A percentile compares a stretch with the other conserved stretches of the same genome.
These are phyloP conservation scores for Tulasnella sp. DNA, from an alignment of 768 basidiomycete genomes.

Conservation along the genomic window DNA sequence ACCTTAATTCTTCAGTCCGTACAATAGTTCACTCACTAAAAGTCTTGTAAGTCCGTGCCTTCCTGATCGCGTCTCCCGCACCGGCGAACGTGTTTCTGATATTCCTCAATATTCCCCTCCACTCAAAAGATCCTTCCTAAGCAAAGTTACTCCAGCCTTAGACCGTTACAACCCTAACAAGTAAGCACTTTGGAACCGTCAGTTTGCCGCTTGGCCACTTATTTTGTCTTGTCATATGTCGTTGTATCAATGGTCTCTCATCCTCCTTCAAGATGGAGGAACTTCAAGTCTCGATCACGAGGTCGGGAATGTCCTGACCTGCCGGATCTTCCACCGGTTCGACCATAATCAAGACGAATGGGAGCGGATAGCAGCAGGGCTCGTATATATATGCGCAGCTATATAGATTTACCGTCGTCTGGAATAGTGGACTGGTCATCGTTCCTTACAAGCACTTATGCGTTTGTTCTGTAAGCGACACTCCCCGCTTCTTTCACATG, in stretches of 20 bases:
- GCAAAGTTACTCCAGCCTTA: conserved; percentile 3
- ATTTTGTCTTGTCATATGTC: not conserved
- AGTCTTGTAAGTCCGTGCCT: too few relatives aligned
- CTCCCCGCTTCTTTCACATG: too few relatives aligned
- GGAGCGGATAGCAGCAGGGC: conserved; percentile 9
- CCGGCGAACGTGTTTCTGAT: too few relatives aligned
- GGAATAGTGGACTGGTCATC: not conserved
- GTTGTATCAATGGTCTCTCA: conserved; percentile 76
- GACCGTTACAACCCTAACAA: conserved; percentile 18
- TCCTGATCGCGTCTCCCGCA: too few relatives aligned
- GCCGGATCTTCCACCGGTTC: conserved; percentile 74
- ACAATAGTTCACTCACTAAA: too few relatives aligned
- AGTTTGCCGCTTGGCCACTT: too few relatives aligned
- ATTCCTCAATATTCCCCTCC: too few relatives aligned
- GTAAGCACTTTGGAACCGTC: too few relatives aligned
- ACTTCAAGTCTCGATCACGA: conserved; percentile 54
- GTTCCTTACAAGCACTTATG: conserved; percentile 45
- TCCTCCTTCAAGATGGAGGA: conserved; percentile 75
- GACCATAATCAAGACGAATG: conserved; percentile 52
- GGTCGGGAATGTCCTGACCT: conserved; percentile 67
- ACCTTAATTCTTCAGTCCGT: too few relatives aligned
- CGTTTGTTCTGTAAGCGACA: conserved; percentile 58
- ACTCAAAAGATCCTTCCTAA: not conserved
- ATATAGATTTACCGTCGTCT: too few relatives aligned
- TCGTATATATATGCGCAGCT: not conserved